Conservation (phyloP, 176 grass and related monocot genomes). For the Oryza officinalis region DNA sequence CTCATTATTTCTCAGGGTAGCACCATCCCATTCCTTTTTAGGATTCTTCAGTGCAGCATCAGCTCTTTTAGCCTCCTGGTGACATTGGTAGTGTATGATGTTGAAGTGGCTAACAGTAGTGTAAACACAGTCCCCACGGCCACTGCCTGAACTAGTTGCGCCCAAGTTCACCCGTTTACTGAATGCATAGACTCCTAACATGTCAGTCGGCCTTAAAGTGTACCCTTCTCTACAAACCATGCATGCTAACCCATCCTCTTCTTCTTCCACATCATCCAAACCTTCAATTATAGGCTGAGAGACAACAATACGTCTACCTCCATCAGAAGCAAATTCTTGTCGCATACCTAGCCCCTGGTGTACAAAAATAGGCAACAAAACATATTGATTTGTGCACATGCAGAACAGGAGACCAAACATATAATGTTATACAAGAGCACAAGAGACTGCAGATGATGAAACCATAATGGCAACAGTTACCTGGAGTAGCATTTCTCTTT, state of each 20-base stretch:
- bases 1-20: conserved; percentile 93
- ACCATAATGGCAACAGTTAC: conserved; percentile 44
- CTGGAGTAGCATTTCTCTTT: conserved; percentile 80
- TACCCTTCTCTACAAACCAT: conserved; percentile 99
- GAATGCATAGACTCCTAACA: conserved; percentile 90
- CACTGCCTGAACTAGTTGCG: conserved; percentile 62
- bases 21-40: conserved; percentile 99
- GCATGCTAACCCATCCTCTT: conserved; percentile 87
- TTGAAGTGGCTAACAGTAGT: conserved; percentile 97
- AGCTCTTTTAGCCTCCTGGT: conserved; percentile 95
- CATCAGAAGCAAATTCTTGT: conserved; percentile 83
- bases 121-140: conserved; percentile 89
- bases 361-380: conserved; percentile 19
- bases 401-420: neutral
- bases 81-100: conserved; percentile 96
- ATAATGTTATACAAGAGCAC: neutral
- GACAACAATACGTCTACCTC: conserved; percentile 91
- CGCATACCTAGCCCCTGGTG: conserved; percentile 82
- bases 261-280: conserved; percentile 90
- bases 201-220: conserved; percentile 83
- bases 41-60: conserved; percentile 91
- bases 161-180: conserved; percentile 90
- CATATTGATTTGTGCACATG: neutral
- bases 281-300: conserved; percentile 91
- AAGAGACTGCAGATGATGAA: neutral